These are phyloP conservation scores for Piper betle DNA, from an alignment of 164 flowering plant genomes.

Conservation along the genomic window DNA sequence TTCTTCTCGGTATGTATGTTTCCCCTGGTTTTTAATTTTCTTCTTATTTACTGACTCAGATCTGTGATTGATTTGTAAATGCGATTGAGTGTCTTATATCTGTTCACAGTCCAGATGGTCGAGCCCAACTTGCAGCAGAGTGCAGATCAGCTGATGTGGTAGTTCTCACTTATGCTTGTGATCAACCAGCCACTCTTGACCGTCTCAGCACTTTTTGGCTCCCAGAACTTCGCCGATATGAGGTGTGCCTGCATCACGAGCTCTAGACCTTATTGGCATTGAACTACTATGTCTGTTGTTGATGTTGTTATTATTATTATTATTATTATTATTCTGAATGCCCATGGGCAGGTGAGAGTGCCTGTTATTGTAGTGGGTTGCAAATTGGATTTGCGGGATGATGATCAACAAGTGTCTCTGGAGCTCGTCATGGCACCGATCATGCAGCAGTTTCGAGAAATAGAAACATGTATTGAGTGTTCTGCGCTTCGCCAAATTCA, in stretches of 20 bases:
- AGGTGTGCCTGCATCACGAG: slow-evolving; percentile 38
- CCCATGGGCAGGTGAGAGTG: slow-evolving; percentile 31
- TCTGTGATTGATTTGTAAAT: no score
- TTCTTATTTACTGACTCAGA: no score
- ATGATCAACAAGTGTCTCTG: slow-evolving; percentile 56
- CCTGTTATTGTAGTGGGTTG: slow-evolving; percentile 66
- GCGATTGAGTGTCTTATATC: no score
- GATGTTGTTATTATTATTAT: neutral
- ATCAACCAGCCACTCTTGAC: slow-evolving; percentile 59
- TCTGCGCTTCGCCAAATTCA: slow-evolving; percentile 73
- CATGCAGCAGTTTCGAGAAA: slow-evolving; percentile 97
- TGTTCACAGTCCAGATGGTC: slow-evolving; percentile 40
- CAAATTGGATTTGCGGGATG: slow-evolving; percentile 84
- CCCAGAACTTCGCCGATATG: slow-evolving; percentile 72
- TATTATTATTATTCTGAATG: neutral
- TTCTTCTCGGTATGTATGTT: slow-evolving; percentile 59
- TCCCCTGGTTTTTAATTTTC: no score
- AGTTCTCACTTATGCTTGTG: slow-evolving; percentile 90
- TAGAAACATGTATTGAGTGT: slow-evolving; percentile 97
- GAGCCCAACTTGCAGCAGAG: slow-evolving; percentile 55
- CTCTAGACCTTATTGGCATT: no score
- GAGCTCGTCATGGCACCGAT: slow-evolving; percentile 90
- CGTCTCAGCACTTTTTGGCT: slow-evolving; percentile 85
- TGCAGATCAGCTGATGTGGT: slow-evolving; percentile 80
- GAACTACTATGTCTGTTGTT: neutral